phyloP scores from a whole-genome alignment of 179 eudicot genomes.

The Drosera spatulata region DNA sequence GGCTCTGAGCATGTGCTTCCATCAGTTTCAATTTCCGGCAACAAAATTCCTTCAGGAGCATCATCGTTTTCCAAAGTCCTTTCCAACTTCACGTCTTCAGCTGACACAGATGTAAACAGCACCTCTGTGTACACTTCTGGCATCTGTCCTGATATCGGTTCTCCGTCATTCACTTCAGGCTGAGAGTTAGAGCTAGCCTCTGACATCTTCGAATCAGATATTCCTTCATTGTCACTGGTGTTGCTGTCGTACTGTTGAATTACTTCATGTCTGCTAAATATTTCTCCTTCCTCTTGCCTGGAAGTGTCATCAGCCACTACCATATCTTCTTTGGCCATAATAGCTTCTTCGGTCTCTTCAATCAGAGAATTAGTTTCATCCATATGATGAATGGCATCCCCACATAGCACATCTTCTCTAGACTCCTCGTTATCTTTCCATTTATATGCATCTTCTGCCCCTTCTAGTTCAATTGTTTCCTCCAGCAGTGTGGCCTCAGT shows the following conservation, averaged over 20 bases:
- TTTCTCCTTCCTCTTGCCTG: slow-evolving; percentile 15
- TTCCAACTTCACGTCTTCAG: slow-evolving; percentile 20
- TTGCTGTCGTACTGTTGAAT: slow-evolving; percentile 12
- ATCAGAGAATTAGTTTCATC: neutral
- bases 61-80: slow-evolving; percentile 11
- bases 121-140: slow-evolving; percentile 14
- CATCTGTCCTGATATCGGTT: slow-evolving; percentile 10
- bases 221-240: slow-evolving; percentile 12
- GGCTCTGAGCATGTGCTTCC: slow-evolving; percentile 13
- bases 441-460: slow-evolving; percentile 9
- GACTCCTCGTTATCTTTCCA: slow-evolving; percentile 9
- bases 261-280: slow-evolving; percentile 19
- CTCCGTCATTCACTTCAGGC: slow-evolving; percentile 13
- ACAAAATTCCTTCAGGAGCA: slow-evolving; percentile 6
- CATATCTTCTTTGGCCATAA: slow-evolving; percentile 9
- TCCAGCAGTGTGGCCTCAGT: slow-evolving; percentile 11
- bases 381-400: neutral
- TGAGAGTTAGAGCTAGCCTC: slow-evolving; percentile 16
- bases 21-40: slow-evolving; percentile 14
- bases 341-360: slow-evolving; percentile 7
- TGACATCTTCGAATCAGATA: slow-evolving; percentile 9
- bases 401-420: too few relatives aligned
- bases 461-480: slow-evolving; percentile 9
- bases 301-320: slow-evolving; percentile 15
- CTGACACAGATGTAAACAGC: slow-evolving; percentile 12